Conservation (phyloP, 192 early-diverging fungal species). For the Entomortierella parvispora region DNA sequence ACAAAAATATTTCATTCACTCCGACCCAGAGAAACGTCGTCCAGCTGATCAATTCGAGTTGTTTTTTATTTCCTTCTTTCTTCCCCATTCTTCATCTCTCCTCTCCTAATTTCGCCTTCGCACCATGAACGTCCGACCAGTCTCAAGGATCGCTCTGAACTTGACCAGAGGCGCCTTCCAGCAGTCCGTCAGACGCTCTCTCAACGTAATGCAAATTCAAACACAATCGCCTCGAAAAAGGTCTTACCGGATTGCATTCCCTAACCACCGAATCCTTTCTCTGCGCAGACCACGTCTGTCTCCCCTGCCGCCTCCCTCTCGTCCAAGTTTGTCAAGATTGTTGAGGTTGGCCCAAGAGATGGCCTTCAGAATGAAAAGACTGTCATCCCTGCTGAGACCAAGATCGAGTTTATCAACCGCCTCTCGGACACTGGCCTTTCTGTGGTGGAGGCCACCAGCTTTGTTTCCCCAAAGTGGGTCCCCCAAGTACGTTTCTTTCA, state of each 20-base stretch:
- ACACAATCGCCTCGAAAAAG: not conserved
- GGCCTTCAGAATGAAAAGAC: constrained; percentile 96
- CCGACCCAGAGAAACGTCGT: too few relatives aligned
- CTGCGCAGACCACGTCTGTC: constrained; percentile 10
- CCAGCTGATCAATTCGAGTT: too few relatives aligned
- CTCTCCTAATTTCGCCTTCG: not conserved
- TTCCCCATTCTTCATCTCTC: not conserved
- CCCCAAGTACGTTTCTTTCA: constrained; percentile 72
- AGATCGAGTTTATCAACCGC: constrained; percentile 88
- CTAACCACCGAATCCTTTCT: not conserved
- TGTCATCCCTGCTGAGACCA: constrained; percentile 81
- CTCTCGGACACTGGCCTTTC: constrained; percentile 83
- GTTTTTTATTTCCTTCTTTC: not conserved
- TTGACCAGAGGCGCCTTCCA: constrained; percentile 37
- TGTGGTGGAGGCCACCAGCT: constrained; percentile 91
- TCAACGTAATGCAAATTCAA: constrained; percentile 26
- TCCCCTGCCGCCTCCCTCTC: constrained; percentile 19
- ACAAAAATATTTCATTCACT: too few relatives aligned
- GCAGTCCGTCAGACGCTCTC: constrained; percentile 21
- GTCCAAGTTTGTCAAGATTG: constrained; percentile 79
- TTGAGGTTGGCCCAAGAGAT: constrained; percentile 96
- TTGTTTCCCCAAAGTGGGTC: constrained; percentile 97
- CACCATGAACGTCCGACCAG: constrained; percentile 33
- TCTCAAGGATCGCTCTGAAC: constrained; percentile 36
- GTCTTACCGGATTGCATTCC: not conserved